Base-by-base conservation (phyloP, 2,329 filamentous ascomycete genomes). In the Colletotrichum karsti region DNA sequence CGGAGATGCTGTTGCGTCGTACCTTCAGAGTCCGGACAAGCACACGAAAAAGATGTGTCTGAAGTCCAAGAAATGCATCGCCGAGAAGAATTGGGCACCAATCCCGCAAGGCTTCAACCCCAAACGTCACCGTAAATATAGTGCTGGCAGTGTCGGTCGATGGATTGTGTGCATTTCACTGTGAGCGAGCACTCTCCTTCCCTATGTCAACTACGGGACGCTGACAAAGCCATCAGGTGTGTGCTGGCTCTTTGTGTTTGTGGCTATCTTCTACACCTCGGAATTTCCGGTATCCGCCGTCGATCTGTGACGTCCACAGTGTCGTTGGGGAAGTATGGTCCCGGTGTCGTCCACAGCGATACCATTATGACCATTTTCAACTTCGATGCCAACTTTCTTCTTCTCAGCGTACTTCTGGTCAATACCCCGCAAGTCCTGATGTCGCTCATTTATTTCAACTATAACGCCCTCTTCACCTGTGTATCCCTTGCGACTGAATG, bases 71-170 rank as follows among this genome's bases (percentile, higher is more conserved):
- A 42, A 0, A 10, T 42, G 39, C 8, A 18, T 42, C 4, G 3
- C n/a, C 39, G 6, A 42, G 1, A 10, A 5, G 1, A 1, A 42
- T 5, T 42, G 39, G 39, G n/a, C n/a, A 18, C 39, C 39, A 2
- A 0, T 7, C 1, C 0, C n/a, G 12, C 9, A 42, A 1, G 8
- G 0, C 7, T 42, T 42, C 20, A 1, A 42, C 2, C 0, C 39
- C 20, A 20, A 0, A 1, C 7, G 39, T 3, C 39, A 42, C 7
- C 7, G 39, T 9, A 42, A 42, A 1, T 42, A n/a, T 2, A 42
- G 3, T 1, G n/a, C 7, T 2, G 39, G 0, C 0, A 42, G 39
- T 20, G 1, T 42, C 2, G 20, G n/a, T 20, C n/a, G 39, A 1
- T 42, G 39, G 39, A 10, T 20, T 0, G 39, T 42, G 0, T 42